Conservation (phyloP, 164 flowering plant genomes). For the Vitis rotundifolia region DNA sequence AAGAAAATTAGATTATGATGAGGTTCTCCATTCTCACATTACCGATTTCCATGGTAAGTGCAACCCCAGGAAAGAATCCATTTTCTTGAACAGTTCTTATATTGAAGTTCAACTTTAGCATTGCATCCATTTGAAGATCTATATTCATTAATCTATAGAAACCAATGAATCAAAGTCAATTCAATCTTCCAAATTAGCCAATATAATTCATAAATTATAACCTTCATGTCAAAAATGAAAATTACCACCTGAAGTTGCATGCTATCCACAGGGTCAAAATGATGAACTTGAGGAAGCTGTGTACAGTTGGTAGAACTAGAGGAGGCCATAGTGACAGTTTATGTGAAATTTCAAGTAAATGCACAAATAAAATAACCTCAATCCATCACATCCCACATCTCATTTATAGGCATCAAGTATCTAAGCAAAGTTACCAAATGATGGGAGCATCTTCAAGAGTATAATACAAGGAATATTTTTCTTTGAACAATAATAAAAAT, state of each 20-base stretch:
- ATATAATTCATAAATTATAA: background rate
- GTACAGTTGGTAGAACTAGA: constrained; percentile 8
- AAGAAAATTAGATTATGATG: background rate
- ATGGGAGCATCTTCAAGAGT: background rate
- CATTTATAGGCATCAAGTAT: background rate
- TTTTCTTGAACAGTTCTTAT: constrained; percentile 31
- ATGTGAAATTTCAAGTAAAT: background rate
- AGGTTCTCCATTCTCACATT: constrained; percentile 3
- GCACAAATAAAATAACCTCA: too few species aligned
- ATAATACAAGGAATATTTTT: background rate
- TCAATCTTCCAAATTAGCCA: background rate
- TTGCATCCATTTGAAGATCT: constrained; percentile 28
- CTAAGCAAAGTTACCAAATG: background rate
- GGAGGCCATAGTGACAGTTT: constrained; percentile 10
- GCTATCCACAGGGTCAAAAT: constrained; percentile 36
- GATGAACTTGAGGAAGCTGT: constrained; percentile 24
- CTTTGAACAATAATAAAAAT: too few species aligned
- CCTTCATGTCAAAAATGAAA: background rate
- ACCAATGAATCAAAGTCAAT: background rate
- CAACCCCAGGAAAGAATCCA: constrained; percentile 50
- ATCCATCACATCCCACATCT: background rate
- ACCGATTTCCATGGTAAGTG: constrained; percentile 38
- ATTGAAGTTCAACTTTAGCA: constrained; percentile 36
- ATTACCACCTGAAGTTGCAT: constrained; percentile 36
- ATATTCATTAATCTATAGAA: constrained; percentile 32